Percentiles rank a stretch among this genome's conserved stretches.
Conservation (phyloP, 2,329 filamentous ascomycete genomes). For the Leptodontidium sp. region DNA sequence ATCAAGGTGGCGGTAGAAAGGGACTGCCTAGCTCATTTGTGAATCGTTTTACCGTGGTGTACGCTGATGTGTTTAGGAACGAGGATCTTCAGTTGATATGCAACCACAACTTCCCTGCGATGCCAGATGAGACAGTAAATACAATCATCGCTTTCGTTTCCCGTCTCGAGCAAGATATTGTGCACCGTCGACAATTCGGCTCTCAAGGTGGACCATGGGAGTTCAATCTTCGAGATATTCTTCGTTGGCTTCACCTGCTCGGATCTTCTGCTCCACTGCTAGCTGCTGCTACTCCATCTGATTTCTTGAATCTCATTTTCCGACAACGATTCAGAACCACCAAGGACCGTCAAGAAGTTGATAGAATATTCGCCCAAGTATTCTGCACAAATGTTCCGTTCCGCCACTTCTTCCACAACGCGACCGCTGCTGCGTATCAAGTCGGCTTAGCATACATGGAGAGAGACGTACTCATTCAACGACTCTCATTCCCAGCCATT, state of each 20-base stretch:
- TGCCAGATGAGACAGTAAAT: conserved; percentile 65
- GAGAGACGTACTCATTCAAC: conserved; percentile 65
- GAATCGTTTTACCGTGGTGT: conserved; percentile 97
- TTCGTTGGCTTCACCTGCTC: conserved; percentile 84
- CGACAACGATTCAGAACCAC: conserved; percentile 84
- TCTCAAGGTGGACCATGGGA: conserved; percentile 86
- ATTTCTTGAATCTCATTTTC: conserved; percentile 85
- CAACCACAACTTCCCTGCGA: conserved; percentile 73
- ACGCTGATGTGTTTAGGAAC: conserved; percentile 86
- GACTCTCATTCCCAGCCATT: conserved; percentile 59
- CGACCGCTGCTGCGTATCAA: conserved; percentile 73
- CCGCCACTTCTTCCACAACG: conserved; percentile 76
- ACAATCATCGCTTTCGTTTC: conserved; percentile 83
- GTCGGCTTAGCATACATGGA: conserved; percentile 78
- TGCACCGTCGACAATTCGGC: conserved; percentile 65
- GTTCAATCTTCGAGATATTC: conserved; percentile 90
- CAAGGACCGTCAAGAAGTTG: conserved; percentile 71
- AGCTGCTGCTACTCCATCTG: conserved; percentile 64
- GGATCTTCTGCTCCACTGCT: conserved; percentile 68
- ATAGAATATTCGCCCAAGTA: conserved; percentile 69
- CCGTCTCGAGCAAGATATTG: conserved; percentile 76
- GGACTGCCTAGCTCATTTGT: conserved; percentile 95
- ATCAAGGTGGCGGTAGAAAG: conserved; percentile 95
- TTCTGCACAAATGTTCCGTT: conserved; percentile 57
- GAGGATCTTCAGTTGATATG: conserved; percentile 87